Conservation (phyloP, 2,329 filamentous ascomycete species). For the Elsinoe perseae region DNA sequence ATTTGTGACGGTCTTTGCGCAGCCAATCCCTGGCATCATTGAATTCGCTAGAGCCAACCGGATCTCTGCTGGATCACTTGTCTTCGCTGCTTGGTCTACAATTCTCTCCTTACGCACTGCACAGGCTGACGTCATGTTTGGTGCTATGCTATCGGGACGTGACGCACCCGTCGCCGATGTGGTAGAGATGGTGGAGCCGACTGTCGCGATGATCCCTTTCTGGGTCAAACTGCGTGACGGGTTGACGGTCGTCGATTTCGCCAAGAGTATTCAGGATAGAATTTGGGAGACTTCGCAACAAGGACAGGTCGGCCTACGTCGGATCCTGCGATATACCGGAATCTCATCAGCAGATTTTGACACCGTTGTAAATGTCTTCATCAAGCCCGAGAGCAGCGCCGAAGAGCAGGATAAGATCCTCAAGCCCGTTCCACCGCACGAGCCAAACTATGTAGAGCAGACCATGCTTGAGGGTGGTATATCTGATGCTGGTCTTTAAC, state of each 20-base stretch:
- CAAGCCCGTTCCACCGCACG: neutral
- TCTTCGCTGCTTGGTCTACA: neutral
- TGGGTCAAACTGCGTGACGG: neutral
- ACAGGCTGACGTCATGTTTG: neutral
- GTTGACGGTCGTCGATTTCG: neutral
- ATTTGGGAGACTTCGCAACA: neutral
- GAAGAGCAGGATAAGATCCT: slow-evolving; percentile 14
- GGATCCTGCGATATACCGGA: neutral
- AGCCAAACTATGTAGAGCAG: neutral
- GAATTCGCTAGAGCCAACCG: neutral
- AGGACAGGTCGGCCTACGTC: neutral
- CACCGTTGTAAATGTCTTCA: neutral
- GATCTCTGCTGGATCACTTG: neutral
- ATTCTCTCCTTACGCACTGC: neutral
- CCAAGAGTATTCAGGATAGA: neutral
- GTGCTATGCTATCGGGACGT: neutral
- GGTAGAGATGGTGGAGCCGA: neutral
- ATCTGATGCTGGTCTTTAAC: neutral
- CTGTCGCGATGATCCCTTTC: neutral
- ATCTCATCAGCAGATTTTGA: neutral
- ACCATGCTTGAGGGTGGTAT: neutral
- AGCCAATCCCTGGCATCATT: neutral
- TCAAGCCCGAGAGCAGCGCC: neutral
- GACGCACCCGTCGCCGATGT: neutral
- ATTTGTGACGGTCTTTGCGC: neutral